phyloP scores from a whole-genome alignment of 768 basidiomycete genomes.

The Gloeophyllum trabeum region DNA sequence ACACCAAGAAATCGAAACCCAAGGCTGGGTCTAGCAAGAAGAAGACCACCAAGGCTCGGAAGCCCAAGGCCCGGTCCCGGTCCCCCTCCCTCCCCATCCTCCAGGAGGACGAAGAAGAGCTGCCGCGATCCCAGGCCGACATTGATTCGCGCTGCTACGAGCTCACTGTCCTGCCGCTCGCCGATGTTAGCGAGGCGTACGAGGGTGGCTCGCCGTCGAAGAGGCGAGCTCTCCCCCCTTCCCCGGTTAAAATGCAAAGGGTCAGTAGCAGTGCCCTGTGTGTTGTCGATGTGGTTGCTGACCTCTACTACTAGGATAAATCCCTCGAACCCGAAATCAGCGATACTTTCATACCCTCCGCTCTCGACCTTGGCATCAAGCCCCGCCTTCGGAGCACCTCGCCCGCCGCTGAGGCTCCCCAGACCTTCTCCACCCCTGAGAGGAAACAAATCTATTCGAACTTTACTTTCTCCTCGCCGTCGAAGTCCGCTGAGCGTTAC shows the following conservation, averaged over 20 bases:
- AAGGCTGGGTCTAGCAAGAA: conserved; percentile 17
- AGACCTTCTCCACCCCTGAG: conserved; percentile 61
- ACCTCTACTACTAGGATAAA: conserved; percentile 40
- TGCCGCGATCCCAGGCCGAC: conserved; percentile 29
- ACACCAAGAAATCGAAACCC: conserved; percentile 9
- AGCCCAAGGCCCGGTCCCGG: conserved; percentile 43
- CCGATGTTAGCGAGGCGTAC: conserved; percentile 66
- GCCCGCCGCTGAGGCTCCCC: conserved; percentile 13
- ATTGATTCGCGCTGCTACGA: conserved; percentile 75
- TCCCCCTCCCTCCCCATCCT: conserved; percentile 50
- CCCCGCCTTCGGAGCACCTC: conserved; percentile 9
- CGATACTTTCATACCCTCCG: conserved; percentile 32
- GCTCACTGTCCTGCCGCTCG: conserved; percentile 66
- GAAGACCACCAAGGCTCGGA: conserved; percentile 15
- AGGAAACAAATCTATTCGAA: conserved; percentile 61
- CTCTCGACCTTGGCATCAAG: conserved; percentile 18
- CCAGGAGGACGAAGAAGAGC: conserved; percentile 26
- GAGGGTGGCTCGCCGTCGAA: no score
- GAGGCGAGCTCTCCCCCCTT: conserved; percentile 9
- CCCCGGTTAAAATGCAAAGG: no score
- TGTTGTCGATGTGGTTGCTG: not conserved
- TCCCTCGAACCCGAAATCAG: conserved; percentile 47
- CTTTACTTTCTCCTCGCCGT: conserved; percentile 73
- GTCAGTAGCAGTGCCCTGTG: not conserved
- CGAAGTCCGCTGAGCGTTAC: conserved; percentile 45